Conservation (phyloP, 2,329 filamentous ascomycete genomes). For the Diaporthe australafricana region DNA sequence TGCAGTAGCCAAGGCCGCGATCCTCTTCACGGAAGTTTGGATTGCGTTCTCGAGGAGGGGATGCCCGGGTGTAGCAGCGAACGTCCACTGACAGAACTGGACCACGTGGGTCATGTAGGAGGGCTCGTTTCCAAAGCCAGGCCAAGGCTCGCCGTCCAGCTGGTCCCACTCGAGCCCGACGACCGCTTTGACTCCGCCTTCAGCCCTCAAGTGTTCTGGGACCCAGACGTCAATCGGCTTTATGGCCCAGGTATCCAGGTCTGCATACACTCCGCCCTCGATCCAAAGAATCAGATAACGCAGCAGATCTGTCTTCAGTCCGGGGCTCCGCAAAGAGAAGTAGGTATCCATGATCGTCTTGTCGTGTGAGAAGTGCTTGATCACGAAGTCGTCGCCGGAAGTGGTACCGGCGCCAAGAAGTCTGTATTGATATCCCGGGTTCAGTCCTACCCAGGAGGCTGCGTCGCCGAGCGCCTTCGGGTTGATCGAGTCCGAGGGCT, state of each 20-base stretch:
- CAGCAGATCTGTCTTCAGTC: conserved; percentile 47
- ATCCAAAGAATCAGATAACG: conserved; percentile 44
- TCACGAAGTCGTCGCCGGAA: conserved; percentile 44
- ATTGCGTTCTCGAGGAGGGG: conserved; percentile 42
- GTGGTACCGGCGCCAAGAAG: conserved; percentile 44
- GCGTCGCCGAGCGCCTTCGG: conserved; percentile 40
- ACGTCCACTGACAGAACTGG: conserved; percentile 52
- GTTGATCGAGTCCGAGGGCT: too few relatives aligned
- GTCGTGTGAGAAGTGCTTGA: conserved; percentile 39
- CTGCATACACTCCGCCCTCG: conserved; percentile 61
- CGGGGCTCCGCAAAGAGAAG: conserved; percentile 42
- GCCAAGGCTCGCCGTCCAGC: conserved; percentile 43
- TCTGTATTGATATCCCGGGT: conserved; percentile 42
- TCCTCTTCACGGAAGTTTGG: neutral
- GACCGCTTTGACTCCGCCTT: conserved; percentile 41
- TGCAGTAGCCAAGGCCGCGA: neutral
- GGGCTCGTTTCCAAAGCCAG: neutral
- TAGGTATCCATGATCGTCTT: conserved; percentile 40
- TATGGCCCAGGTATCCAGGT: conserved; percentile 70
- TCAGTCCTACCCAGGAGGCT: conserved; percentile 42
- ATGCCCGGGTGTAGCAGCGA: conserved; percentile 48
- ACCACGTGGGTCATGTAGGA: conserved; percentile 44
- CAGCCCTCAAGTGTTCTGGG: conserved; percentile 36
- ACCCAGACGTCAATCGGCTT: conserved; percentile 56
- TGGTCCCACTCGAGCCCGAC: conserved; percentile 49